Conservation (phyloP, 495 filamentous ascomycete genomes). For the Filosporella fistucella region DNA sequence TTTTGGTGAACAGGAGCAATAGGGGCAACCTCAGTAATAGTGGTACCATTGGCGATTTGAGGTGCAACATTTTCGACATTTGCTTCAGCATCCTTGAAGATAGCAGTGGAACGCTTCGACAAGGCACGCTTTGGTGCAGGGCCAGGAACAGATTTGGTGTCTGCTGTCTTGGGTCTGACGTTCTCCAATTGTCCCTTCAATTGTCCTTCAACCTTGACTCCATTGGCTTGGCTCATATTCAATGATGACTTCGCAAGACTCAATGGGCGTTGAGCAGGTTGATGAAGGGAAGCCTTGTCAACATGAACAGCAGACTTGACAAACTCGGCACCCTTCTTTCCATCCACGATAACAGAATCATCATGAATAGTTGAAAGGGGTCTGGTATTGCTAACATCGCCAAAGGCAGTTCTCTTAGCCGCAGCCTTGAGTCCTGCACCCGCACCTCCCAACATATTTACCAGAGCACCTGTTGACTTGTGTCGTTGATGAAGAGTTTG, state of each 20-base stretch:
- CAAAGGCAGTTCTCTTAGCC: slow-evolving; percentile 72
- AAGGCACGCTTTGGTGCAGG: slow-evolving; percentile 38
- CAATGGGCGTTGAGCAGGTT: slow-evolving; percentile 62
- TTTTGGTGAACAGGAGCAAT: slow-evolving; percentile 19
- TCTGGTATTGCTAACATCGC: slow-evolving; percentile 75
- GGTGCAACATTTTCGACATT: slow-evolving; percentile 20
- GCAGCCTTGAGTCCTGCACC: slow-evolving; percentile 59
- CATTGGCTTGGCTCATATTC: too few relatives aligned
- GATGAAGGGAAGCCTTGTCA: slow-evolving; percentile 41
- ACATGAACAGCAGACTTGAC: slow-evolving; percentile 24
- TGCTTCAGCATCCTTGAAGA: slow-evolving; percentile 60
- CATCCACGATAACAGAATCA: slow-evolving; percentile 43
- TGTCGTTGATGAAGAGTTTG: slow-evolving; percentile 72
- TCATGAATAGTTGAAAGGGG: slow-evolving; percentile 37
- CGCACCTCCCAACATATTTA: slow-evolving; percentile 38
- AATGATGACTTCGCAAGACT: slow-evolving; percentile 36
- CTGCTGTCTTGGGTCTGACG: too few relatives aligned
- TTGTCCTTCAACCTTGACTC: too few relatives aligned
- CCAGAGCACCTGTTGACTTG: slow-evolving; percentile 73
- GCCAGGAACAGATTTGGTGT: too few relatives aligned
- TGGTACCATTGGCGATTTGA: not conserved
- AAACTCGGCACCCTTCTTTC: slow-evolving; percentile 35
- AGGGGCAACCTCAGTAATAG: slow-evolving; percentile 1
- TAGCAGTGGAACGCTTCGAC: slow-evolving; percentile 55
- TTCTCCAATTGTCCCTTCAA: too few relatives aligned